A percentile compares a stretch with the other conserved stretches of the same genome.
These are phyloP conservation scores for Zelopaecilomyces penicillatus DNA, from an alignment of 2,329 filamentous ascomycete genomes.

Conservation along the genomic window DNA sequence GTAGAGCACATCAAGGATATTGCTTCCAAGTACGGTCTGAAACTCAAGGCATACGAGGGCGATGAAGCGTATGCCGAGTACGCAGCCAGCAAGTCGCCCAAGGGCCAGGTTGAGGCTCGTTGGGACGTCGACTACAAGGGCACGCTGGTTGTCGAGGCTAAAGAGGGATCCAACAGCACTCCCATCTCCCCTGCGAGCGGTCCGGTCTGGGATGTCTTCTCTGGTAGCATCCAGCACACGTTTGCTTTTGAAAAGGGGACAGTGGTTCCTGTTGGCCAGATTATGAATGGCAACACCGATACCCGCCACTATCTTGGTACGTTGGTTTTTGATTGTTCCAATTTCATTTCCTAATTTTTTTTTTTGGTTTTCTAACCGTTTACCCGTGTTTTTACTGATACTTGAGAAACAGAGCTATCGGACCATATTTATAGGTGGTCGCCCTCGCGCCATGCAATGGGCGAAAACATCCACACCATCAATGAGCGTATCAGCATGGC, in stretches of 20 bases:
- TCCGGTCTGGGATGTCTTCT: slow-evolving; percentile 37
- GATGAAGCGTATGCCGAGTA: slow-evolving; percentile 23
- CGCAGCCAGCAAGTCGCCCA: too few relatives aligned
- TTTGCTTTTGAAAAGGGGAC: slow-evolving; percentile 38
- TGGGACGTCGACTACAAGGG: slow-evolving; percentile 23
- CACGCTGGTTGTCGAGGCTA: slow-evolving; percentile 28
- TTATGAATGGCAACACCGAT: slow-evolving; percentile 37
- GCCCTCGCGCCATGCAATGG: slow-evolving; percentile 22
- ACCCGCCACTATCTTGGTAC: slow-evolving; percentile 33
- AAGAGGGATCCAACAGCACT: slow-evolving; percentile 38
- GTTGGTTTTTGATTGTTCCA: not conserved
- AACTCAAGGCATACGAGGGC: slow-evolving; percentile 43
- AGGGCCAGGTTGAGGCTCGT: not conserved
- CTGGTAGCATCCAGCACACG: slow-evolving; percentile 39
- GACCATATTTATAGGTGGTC: slow-evolving; percentile 31
- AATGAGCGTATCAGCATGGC: slow-evolving; percentile 31
- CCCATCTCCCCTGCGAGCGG: slow-evolving; percentile 47
- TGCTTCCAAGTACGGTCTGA: slow-evolving; percentile 48
- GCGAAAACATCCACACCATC: slow-evolving; percentile 31
- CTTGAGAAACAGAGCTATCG: not conserved
- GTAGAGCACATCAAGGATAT: slow-evolving; percentile 38
- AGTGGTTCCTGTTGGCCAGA: slow-evolving; percentile 42
- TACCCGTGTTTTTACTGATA: not conserved
- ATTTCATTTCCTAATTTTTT: not conserved
- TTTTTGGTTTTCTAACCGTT: not conserved